Base-by-base conservation (phyloP, 305 asterid genomes). In the Vinca major region DNA sequence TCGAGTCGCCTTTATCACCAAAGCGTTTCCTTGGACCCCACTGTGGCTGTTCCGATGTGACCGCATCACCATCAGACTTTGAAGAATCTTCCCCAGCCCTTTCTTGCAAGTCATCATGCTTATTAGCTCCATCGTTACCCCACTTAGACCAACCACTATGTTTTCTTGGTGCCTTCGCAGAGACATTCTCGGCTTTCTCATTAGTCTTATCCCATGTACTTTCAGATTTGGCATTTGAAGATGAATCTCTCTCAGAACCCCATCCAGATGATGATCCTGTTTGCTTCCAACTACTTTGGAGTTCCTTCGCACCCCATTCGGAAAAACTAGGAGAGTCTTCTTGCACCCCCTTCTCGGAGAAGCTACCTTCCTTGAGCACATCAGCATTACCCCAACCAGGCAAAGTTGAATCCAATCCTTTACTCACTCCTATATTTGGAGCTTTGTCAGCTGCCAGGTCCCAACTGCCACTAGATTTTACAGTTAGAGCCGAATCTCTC, bases 241-340 rank as follows among this genome's bases (percentile, higher is more conserved):
- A 57, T 21, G 72, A 44, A 75, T 56, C 73, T 62, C n/a, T 45
- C 33, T 26, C 33, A 26, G 33, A 26, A 26, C 76, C 86, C 96
- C 90, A 75, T 7, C 78, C 45, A 69, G 79, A 77, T 58, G 70
- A 58, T 37, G 79, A 63, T 53, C 66, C 77, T n/a, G 74, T 44
- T 54, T 71, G 73, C 54, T 80, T 76, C 55, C 65, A 4, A 5
- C 63, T 63, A 67, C 66, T 60, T 43, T 21, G 21, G n/a, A 63
- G 33, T 19, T 62, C 56, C 43, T 37, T 26, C 1, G 69, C 64
- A n/a, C 17, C 55, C 78, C 72, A 72, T 7, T 55, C 72, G 64
- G 19, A 26, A 37, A 20, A 3, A 60, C 53, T 37, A 8, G 21
- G 63, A 5, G 64, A 13, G 7, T 71, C 74, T 21, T 71, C 33